phyloP scores from a whole-genome alignment of 169 alveolate species.

The Blepharisma undulans region DNA sequence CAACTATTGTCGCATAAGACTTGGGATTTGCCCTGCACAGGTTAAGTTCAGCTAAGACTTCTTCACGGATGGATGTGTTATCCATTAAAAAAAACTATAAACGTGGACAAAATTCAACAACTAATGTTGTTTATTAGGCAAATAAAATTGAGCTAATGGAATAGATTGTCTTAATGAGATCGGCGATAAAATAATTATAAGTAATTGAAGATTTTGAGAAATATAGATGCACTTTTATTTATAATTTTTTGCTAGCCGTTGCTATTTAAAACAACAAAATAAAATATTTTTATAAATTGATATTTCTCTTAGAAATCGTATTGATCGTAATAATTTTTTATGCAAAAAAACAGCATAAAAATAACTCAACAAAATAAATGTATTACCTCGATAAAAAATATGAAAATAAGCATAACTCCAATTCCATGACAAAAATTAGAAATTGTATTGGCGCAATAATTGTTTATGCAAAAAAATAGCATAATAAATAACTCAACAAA shows the following conservation, averaged over 20 bases:
- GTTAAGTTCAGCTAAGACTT: conserved; percentile 18
- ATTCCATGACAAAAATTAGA: not conserved
- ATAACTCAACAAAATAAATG: not conserved
- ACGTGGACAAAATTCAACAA: not conserved
- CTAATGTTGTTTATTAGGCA: not conserved
- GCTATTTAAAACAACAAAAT: no score
- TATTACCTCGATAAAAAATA: not conserved
- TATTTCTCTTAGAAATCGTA: no score
- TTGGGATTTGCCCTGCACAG: not conserved
- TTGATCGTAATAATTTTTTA: no score
- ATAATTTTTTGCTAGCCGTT: not conserved
- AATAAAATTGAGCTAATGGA: not conserved
- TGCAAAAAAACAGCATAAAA: not conserved
- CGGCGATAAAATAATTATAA: not conserved
- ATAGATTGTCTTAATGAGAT: no score
- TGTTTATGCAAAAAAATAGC: not conserved
- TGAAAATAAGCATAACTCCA: not conserved
- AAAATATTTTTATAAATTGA: no score
- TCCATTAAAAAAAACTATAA: not conserved
- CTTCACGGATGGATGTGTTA: not conserved
- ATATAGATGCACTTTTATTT: not conserved
- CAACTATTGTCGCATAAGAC: not conserved
- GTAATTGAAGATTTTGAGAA: no score
- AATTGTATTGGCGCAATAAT: no score
- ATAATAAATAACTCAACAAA: not conserved